phyloP scores from a whole-genome alignment of 768 basidiomycete species.

The Serendipita vermifera region DNA sequence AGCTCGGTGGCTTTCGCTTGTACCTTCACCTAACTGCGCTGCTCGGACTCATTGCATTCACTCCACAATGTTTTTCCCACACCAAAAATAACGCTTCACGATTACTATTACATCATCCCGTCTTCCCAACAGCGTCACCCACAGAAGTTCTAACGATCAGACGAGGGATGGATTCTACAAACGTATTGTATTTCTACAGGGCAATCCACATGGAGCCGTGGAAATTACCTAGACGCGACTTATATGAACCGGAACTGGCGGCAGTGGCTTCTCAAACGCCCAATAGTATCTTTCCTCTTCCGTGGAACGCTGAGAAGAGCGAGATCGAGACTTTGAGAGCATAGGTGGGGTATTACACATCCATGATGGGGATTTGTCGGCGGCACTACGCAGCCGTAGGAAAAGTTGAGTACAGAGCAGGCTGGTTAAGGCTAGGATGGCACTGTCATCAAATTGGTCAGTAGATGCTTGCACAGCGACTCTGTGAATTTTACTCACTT shows the following conservation, averaged over 20 bases:
- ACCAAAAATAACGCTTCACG: no score
- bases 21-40: no score
- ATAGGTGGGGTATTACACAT: neutral
- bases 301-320: neutral
- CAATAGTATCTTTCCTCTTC: neutral
- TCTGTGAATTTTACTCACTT: neutral
- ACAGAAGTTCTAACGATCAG: no score
- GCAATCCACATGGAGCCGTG: no score
- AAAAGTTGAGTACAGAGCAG: neutral
- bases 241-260: neutral
- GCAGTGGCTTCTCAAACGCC: constrained; percentile 1
- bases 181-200: no score
- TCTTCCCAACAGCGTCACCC: no score
- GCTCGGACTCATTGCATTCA: no score
- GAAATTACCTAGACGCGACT: no score
- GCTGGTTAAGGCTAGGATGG: neutral
- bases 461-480: neutral
- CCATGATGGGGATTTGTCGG: neutral
- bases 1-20: no score
- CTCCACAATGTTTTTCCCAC: no score
- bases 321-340: neutral
- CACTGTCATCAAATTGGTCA: neutral
- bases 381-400: neutral
- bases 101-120: no score
- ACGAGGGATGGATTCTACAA: no score